phyloP scores from a whole-genome alignment of 345 rosid genomes.

The Syzygium aqueum region DNA sequence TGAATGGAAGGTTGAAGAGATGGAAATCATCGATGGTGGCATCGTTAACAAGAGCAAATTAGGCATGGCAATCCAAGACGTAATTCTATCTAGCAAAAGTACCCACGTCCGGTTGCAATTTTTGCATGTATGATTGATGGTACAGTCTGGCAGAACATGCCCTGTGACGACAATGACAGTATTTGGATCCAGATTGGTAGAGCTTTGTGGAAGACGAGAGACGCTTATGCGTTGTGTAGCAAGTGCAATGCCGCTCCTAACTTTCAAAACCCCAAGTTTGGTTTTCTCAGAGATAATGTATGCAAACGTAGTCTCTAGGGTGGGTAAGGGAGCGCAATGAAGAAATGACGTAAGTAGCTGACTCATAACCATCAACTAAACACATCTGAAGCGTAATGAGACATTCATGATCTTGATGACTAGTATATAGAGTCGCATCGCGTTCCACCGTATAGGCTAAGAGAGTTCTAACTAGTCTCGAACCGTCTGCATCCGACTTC shows the following conservation, averaged over 20 bases:
- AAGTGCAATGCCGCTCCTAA: neutral
- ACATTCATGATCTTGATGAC: neutral
- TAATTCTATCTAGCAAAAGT: neutral
- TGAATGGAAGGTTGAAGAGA: neutral
- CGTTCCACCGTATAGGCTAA: neutral
- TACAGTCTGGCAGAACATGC: neutral
- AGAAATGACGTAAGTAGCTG: neutral
- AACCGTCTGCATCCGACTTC: rapidly evolving
- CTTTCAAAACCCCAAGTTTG: neutral
- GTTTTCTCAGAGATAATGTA: neutral
- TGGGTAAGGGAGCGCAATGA: neutral
- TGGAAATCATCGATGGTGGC: neutral
- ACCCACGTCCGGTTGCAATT: neutral
- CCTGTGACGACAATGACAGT: neutral
- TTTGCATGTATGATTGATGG: neutral
- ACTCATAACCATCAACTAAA: neutral
- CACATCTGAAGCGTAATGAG: neutral
- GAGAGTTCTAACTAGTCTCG: neutral
- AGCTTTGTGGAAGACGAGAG: neutral
- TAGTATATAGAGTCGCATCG: neutral
- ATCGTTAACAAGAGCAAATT: neutral
- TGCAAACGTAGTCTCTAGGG: neutral
- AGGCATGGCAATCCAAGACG: neutral
- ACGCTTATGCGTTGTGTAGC: neutral
- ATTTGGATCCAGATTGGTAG: neutral